Evolutionary conservation across 164 flowering plant species (phyloP), one percentile per base, ranked within the genome.

Genomic region (Amborella trichopoda): DNA sequence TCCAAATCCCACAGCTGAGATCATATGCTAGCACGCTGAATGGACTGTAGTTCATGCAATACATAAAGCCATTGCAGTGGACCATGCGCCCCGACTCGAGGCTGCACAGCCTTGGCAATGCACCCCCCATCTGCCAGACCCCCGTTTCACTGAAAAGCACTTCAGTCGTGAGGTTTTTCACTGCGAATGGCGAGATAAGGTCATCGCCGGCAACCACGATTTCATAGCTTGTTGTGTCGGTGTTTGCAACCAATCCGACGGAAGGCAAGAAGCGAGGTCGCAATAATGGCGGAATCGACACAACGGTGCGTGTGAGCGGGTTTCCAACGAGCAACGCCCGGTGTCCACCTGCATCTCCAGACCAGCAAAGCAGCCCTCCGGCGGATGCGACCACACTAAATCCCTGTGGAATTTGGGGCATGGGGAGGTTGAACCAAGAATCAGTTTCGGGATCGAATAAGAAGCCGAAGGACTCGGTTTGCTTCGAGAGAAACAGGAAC

Each of bases 1-100:
- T 47, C 96, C 98, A 90, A 1, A 24, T 30, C 49, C 74, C 80
- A 0, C 49, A 10, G 0, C 59, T 28, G 0, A 71, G 27, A 11
- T 83, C 89, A 25, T 83, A 80, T 2, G 68, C 45, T 0, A 81
- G 36, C 6, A 90, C 75, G 37, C 84, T 78, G 32, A 73, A 90
- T 0, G 98, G 98, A 41, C 77, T 77, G 41, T 74, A 77, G 49
- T 80, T 80, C 98, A 90, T 90, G 78, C 83, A 77, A 73, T 77
- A 90, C 66, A 81, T 81, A 24, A 47, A 55, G 1, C 77, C 76
- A 0, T 38, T 50, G 3, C 64, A 78, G 52, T 49, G 41, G 1
- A 79, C 71, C 93, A 81, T 80, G 10, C 66, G 51, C 2, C 87
- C 79, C 0, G 96, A 77, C 54, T 86, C 96, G 10, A 86, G 68